phyloP scores from a whole-genome alignment of 2,329 filamentous ascomycete species.

The Mycosphaerella sp. region DNA sequence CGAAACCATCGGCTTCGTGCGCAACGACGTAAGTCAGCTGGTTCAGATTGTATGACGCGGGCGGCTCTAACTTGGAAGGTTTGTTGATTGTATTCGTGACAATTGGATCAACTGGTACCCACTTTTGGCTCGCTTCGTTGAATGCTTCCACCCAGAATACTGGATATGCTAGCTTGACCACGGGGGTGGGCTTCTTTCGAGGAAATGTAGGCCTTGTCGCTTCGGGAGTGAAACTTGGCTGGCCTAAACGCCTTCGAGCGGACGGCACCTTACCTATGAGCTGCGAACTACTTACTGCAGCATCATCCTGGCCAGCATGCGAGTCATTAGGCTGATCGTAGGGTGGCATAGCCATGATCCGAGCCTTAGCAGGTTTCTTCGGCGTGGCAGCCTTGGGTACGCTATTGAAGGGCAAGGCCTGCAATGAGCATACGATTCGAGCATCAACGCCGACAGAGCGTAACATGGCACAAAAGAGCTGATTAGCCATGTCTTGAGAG shows the following conservation, averaged over 20 bases:
- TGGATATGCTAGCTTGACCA: conserved; percentile 68
- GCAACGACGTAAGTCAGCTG: conserved; percentile 75
- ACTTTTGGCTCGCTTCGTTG: conserved; percentile 79
- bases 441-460: conserved; percentile 75
- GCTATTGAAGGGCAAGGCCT: conserved; percentile 65
- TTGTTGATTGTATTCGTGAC: conserved; percentile 76
- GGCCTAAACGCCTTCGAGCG: conserved; percentile 31
- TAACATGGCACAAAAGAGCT: conserved; percentile 83
- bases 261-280: conserved; percentile 27
- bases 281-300: conserved; percentile 18
- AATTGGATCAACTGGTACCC: conserved; percentile 80
- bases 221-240: conserved; percentile 25
- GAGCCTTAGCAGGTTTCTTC: conserved; percentile 35
- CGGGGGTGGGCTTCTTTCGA: conserved; percentile 37
- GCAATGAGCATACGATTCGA: conserved; percentile 83
- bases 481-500: conserved; percentile 82
- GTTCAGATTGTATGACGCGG: conserved; percentile 69
- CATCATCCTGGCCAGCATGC: conserved; percentile 24
- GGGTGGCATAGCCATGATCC: conserved; percentile 33
- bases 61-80: conserved; percentile 72
- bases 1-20: conserved; percentile 73
- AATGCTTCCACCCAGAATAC: conserved; percentile 95
- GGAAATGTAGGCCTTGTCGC: conserved; percentile 8
- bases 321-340: conserved; percentile 11
- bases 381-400: conserved; percentile 42